Evolutionary conservation across 805 yeast genomes (phyloP), one percentile per base, ranked within the genome.

Genomic region (Pichia manshurica): DNA sequence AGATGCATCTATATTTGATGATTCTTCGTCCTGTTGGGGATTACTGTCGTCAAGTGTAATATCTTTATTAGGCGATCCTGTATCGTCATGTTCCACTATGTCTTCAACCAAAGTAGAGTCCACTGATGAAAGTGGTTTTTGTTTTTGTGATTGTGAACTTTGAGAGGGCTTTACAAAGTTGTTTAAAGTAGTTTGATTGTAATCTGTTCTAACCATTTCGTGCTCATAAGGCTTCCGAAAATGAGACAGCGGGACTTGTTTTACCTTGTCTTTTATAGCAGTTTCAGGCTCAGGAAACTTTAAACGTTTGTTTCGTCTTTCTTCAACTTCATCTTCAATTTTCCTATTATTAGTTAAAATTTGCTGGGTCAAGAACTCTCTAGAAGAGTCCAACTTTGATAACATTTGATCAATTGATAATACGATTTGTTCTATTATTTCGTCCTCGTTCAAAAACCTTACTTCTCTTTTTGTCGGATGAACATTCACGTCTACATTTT

Each of bases 381-480:
- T 72, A 3, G 88, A 75, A 0, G 80, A 70, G 54, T 88, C 96
- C 6, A 79, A 71, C 3, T 69, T 68, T 2, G 78, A 66, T 25
- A 93, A 68, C 2, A 68, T 60, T 4, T 63, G 67, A 47, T 79
- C 82, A 1, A 89, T 59, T 5, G 63, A 56, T 0, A 64, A 62
- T 29, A 82, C 71, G 2, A 90, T 71, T 32, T 59, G 56, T 35
- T 82, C 88, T 10, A 87, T 75, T 19, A 93, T 88, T 59, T 90
- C 97, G 39, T 84, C 93, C 57, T 93, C 97, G 61, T 80, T 65
- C 32, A 93, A 67, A 60, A 93, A 89, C 38, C 95, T 64, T 2
- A 93, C 97, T 57, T 91, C 97, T 49, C 91, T 74, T 56, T 93
- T 93, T 0, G 98, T 91, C 0, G 99, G 99, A 60, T 93, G 99